phyloP scores from a whole-genome alignment of 352 stramenopile species.

The Phytopythium kandeliae region DNA sequence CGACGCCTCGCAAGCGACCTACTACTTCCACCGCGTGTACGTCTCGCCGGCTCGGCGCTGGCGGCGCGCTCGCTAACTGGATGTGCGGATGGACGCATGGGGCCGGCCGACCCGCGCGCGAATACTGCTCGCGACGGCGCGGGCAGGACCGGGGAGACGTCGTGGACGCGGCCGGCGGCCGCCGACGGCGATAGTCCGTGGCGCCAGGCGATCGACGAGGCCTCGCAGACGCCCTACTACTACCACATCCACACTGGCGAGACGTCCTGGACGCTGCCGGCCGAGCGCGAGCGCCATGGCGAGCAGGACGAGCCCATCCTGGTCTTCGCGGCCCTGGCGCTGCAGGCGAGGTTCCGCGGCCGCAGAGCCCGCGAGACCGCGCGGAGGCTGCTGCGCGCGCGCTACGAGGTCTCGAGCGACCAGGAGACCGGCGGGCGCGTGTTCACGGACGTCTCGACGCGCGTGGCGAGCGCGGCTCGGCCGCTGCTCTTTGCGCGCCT shows the following conservation, averaged over 20 bases:
- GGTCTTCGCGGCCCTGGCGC: conserved; percentile 30
- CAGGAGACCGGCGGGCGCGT: conserved; percentile 25
- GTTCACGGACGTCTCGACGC: conserved; percentile 39
- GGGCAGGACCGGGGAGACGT: conserved; percentile 47
- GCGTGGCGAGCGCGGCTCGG: conserved; percentile 30
- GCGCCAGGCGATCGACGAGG: conserved; percentile 59
- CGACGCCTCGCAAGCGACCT: conserved; percentile 21
- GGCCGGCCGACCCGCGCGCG: too few relatives aligned
- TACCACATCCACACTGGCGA: conserved; percentile 63
- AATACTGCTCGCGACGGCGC: not conserved
- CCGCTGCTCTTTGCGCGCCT: conserved; percentile 32
- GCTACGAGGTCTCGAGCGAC: conserved; percentile 34
- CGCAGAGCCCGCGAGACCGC: conserved; percentile 22
- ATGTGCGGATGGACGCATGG: too few relatives aligned
- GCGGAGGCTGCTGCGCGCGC: conserved; percentile 19
- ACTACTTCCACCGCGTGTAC: conserved; percentile 58
- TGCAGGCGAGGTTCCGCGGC: conserved; percentile 50
- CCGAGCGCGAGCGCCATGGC: conserved; percentile 6
- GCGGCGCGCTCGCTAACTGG: not conserved
- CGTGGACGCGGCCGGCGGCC: conserved; percentile 24
- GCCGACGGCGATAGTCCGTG: conserved; percentile 20
- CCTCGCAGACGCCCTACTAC: conserved; percentile 64
- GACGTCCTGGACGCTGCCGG: conserved; percentile 55
- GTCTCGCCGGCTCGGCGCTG: not conserved
- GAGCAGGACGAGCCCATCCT: conserved; percentile 37